phyloP scores from a whole-genome alignment of 495 filamentous ascomycete genomes.

The Penicillium malachiteum region DNA sequence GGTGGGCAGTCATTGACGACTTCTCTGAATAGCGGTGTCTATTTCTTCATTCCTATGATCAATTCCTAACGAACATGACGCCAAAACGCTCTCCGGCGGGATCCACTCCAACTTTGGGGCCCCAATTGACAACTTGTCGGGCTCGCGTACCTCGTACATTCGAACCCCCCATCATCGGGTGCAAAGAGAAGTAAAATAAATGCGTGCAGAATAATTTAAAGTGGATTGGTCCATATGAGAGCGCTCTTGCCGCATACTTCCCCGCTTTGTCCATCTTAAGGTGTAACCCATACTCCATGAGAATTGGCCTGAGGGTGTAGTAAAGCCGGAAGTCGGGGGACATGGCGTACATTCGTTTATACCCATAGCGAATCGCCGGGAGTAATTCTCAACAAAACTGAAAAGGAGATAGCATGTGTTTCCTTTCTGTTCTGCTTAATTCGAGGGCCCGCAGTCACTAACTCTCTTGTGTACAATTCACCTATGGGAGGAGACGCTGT shows the following conservation, averaged over 20 bases:
- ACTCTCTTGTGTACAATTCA: background rate
- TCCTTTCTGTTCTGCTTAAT: constrained; percentile 31
- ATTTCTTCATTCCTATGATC: background rate
- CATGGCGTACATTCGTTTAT: background rate
- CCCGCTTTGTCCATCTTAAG: background rate
- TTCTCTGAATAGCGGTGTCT: background rate
- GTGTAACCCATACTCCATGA: background rate
- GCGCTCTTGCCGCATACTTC: background rate
- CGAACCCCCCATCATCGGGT: no score
- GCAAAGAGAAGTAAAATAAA: no score
- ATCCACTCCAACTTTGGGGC: background rate
- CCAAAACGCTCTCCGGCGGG: background rate
- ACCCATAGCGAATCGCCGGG: background rate
- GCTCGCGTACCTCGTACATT: no score
- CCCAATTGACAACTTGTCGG: background rate
- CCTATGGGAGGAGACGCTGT: constrained; percentile 6
- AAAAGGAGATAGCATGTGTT: background rate
- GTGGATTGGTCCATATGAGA: background rate
- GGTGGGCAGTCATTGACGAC: background rate
- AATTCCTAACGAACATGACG: no score
- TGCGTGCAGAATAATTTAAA: background rate
- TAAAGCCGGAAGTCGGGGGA: background rate
- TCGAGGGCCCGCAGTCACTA: constrained; percentile 24
- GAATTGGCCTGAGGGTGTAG: background rate
- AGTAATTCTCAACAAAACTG: background rate